phyloP scores from a whole-genome alignment of 805 yeast species.

The Ascoidea rubescens region DNA sequence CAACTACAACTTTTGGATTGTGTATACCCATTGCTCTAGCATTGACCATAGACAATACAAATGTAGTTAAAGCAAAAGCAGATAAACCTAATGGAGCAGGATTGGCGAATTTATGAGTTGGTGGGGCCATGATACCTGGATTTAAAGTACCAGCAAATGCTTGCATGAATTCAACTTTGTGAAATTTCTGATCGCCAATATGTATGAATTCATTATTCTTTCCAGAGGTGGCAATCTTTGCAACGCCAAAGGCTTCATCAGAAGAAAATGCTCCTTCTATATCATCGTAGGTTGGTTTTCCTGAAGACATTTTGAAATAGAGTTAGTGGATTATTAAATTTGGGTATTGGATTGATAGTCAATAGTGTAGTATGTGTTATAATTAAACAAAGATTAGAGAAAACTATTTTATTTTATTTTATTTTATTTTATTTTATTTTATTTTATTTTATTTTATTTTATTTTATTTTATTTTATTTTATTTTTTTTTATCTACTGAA shows the following conservation, averaged over 20 bases:
- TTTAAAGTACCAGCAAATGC: conserved; percentile 81
- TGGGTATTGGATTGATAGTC: too few relatives aligned
- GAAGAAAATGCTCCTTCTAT: neutral
- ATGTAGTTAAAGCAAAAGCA: conserved; percentile 51
- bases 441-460: too few relatives aligned
- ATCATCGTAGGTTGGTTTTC: neutral
- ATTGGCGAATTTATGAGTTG: conserved; percentile 46
- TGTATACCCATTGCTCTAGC: conserved; percentile 39
- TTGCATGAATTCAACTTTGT: conserved; percentile 38
- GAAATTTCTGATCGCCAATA: conserved; percentile 60
- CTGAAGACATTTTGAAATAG: too few relatives aligned
- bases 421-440: too few relatives aligned
- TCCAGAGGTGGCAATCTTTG: neutral
- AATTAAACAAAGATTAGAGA: too few relatives aligned
- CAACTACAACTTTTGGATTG: conserved; percentile 39
- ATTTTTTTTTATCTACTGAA: too few relatives aligned
- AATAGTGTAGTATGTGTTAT: too few relatives aligned
- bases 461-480: too few relatives aligned
- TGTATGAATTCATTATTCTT: conserved; percentile 34
- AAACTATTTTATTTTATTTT: too few relatives aligned
- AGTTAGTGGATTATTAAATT: too few relatives aligned
- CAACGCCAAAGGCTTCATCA: neutral
- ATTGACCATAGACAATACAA: conserved; percentile 41
- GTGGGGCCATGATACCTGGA: conserved; percentile 49
- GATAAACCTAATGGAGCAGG: conserved; percentile 54